phyloP scores from a whole-genome alignment of 106 monocot species.

The Dendrobium nobile region DNA sequence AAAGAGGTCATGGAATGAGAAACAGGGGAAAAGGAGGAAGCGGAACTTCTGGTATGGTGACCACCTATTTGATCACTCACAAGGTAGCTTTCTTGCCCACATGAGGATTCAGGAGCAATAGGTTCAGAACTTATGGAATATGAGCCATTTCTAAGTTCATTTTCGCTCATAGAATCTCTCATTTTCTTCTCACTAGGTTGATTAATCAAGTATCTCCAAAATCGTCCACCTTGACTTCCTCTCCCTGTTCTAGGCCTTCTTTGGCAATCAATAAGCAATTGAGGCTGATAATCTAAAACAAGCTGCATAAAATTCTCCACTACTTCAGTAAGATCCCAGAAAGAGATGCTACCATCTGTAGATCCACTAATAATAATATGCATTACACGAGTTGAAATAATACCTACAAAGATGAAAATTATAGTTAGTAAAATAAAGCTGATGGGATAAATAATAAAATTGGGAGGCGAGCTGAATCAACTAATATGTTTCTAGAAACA shows the following conservation, averaged over 20 bases:
- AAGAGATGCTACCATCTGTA: conserved; percentile 87
- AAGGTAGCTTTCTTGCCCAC: conserved; percentile 1
- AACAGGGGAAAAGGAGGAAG: conserved; percentile 1
- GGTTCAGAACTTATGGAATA: conserved; percentile 5
- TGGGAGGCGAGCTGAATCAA: neutral
- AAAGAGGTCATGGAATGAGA: neutral
- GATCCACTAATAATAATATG: conserved; percentile 78
- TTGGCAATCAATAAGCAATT: conserved; percentile 44
- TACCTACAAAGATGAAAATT: conserved; percentile 29
- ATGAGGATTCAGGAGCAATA: conserved; percentile 11
- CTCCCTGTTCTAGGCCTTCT: conserved; percentile 83
- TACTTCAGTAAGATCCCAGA: conserved; percentile 81
- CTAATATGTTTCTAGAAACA: neutral
- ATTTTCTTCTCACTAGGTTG: conserved; percentile 15
- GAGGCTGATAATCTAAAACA: conserved; percentile 32
- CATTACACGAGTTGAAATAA: conserved; percentile 13
- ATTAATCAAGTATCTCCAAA: conserved; percentile 51
- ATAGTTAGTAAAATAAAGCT: neutral
- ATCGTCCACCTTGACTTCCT: conserved; percentile 91
- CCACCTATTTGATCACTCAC: conserved; percentile 1
- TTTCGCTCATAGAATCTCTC: neutral
- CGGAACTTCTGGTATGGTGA: neutral
- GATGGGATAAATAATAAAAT: neutral
- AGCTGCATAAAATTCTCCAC: conserved; percentile 59
- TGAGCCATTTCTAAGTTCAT: neutral